A percentile compares a stretch with the other conserved stretches of the same genome.
phyloP scores from a whole-genome alignment of 345 rosid genomes.

The Eutrema yunnanense region DNA sequence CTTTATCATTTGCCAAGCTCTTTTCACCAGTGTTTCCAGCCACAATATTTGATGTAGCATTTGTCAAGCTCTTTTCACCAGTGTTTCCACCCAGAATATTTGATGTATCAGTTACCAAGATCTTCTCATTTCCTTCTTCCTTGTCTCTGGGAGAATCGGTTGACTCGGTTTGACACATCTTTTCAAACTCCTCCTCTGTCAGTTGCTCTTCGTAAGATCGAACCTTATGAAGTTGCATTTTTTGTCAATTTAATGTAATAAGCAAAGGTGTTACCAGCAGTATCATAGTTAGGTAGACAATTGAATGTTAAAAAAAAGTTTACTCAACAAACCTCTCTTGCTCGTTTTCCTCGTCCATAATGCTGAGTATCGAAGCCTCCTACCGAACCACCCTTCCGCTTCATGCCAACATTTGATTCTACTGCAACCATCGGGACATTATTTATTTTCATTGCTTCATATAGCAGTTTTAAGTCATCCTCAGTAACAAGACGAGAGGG shows the following conservation, averaged over 20 bases:
- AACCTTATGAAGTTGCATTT: constrained; percentile 38
- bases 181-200: constrained; percentile 97
- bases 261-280: neutral
- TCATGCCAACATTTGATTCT: constrained; percentile 44
- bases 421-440: constrained; percentile 51
- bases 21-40: constrained; percentile 18
- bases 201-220: constrained; percentile 94
- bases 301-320: constrained; percentile 10
- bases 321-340: constrained; percentile 73
- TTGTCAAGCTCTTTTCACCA: constrained; percentile 6
- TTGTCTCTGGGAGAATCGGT: constrained; percentile 57
- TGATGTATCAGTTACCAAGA: constrained; percentile 35
- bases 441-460: constrained; percentile 60
- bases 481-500: constrained; percentile 89
- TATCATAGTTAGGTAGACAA: neutral
- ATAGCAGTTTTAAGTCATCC: constrained; percentile 66
- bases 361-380: constrained; percentile 65
- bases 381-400: constrained; percentile 52
- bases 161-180: constrained; percentile 74
- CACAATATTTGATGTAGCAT: constrained; percentile 5
- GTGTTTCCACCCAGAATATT: constrained; percentile 7
- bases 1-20: constrained; percentile 39
- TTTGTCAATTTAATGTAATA: neutral
- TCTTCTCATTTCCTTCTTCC: constrained; percentile 44
- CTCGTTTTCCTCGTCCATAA: constrained; percentile 90